Conservation (phyloP, 2,329 filamentous ascomycete species). For the Clonostachys solani region DNA sequence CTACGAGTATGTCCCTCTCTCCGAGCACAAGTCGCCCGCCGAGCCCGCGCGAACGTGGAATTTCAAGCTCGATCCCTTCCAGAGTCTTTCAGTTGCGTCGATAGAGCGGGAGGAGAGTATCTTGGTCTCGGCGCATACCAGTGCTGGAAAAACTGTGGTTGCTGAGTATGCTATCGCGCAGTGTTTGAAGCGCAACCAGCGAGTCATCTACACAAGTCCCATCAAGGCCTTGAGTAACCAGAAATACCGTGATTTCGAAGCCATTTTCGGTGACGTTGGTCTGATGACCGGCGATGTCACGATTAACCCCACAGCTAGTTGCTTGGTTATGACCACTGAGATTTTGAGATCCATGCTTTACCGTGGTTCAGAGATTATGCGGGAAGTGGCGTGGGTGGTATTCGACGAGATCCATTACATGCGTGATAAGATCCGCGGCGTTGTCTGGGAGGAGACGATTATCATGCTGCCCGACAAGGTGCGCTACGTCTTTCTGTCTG, state of each 20-base stretch:
- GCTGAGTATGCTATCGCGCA: slow-evolving; percentile 98
- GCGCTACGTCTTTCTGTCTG: slow-evolving; percentile 95
- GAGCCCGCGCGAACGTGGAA: slow-evolving; percentile 79
- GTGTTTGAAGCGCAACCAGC: slow-evolving; percentile 93
- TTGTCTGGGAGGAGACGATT: slow-evolving; percentile 99
- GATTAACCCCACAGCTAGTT: slow-evolving; percentile 97
- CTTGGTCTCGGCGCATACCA: slow-evolving; percentile 93
- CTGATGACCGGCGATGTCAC: slow-evolving; percentile 99
- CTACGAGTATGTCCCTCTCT: slow-evolving; percentile 93
- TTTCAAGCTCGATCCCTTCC: slow-evolving; percentile 96
- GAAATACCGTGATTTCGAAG: slow-evolving; percentile 94
- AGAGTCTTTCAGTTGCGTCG: slow-evolving; percentile 88
- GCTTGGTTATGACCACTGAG: slow-evolving; percentile 98
- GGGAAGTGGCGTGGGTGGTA: slow-evolving; percentile 96
- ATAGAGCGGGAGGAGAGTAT: slow-evolving; percentile 97
- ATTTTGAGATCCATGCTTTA: slow-evolving; percentile 99
- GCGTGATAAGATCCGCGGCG: slow-evolving; percentile 88
- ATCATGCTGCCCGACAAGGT: slow-evolving; percentile 98
- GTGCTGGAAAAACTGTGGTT: slow-evolving; percentile 96
- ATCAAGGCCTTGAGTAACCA: slow-evolving; percentile 99
- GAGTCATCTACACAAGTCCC: slow-evolving; percentile 98
- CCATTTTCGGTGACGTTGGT: slow-evolving; percentile 93
- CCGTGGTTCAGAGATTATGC: slow-evolving; percentile 97
- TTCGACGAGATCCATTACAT: slow-evolving; percentile 99
- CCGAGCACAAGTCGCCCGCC: slow-evolving; percentile 85